These are phyloP conservation scores for Corchorus capsularis DNA, from an alignment of 345 rosid species.

Conservation along the genomic window DNA sequence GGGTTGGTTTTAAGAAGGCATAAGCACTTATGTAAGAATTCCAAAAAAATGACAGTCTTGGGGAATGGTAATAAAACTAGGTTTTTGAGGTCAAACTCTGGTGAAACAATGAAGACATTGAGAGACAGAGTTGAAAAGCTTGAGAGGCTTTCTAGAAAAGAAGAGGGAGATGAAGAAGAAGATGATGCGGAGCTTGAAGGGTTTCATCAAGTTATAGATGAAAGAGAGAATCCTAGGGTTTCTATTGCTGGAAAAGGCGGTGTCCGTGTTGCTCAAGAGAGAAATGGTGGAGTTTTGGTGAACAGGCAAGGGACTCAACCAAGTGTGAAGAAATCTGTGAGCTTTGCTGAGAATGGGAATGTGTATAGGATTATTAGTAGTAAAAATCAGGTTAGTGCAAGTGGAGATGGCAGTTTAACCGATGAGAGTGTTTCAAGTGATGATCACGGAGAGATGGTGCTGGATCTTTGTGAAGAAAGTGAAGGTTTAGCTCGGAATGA, in stretches of 20 bases:
- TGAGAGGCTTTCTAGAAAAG: constrained; percentile 41
- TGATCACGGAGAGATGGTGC: constrained; percentile 18
- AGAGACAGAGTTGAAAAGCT: constrained; percentile 49
- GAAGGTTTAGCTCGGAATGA: constrained; percentile 10
- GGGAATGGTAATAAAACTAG: constrained; percentile 37
- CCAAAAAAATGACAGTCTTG: constrained; percentile 34
- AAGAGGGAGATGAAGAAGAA: constrained; percentile 37
- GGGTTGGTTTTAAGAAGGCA: constrained; percentile 45
- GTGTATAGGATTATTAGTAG: constrained; percentile 43
- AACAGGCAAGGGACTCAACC: constrained; percentile 39
- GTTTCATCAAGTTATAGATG: constrained; percentile 48
- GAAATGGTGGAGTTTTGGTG: constrained; percentile 29
- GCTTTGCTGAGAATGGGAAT: constrained; percentile 58
- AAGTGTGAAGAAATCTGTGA: constrained; percentile 52
- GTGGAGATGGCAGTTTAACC: constrained; percentile 39
- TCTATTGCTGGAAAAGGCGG: constrained; percentile 16
- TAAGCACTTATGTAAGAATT: constrained; percentile 32
- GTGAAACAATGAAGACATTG: constrained; percentile 43
- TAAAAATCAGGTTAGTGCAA: constrained; percentile 37
- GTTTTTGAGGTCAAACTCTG: constrained; percentile 30
- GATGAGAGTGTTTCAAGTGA: constrained; percentile 44
- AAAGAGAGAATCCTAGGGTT: constrained; percentile 29
- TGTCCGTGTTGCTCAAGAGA: neutral
- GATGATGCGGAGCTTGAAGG: constrained; percentile 65
- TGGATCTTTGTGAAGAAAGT: neutral